Base-by-base conservation (phyloP, 139 green algal species). In the Chlamydomonas sp. region DNA sequence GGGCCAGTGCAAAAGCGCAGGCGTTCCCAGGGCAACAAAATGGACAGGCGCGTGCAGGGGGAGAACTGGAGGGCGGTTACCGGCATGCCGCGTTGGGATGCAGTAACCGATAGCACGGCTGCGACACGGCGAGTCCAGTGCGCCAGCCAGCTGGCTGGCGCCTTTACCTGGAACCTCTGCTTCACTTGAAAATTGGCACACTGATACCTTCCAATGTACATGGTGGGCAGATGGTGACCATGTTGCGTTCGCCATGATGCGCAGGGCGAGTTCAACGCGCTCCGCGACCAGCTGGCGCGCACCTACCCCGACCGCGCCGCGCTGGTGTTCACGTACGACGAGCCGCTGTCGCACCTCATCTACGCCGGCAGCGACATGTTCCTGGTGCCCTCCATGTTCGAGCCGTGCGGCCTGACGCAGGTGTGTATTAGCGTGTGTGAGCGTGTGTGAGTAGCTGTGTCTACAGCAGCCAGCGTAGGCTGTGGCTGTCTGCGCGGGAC, bases 371-470 rank as follows among this genome's bases (percentile, higher is more conserved):
- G 85, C 59, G 97, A 99, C 93, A 92, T 99, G 81, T 96, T 99
- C 86, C 87, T 99, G 68, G 98, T 99, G 78, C 98, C 98, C 9
- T 98, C 95, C 87, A 99, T 99, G 91, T 99, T 99, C 78, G 96
- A 98, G 89, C 96, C 96, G 0, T 98, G 96, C 86, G 96, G 96
- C 8, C 92, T 98, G 14, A 98, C 96, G 16, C 96, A 98, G 95
- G 96, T 99, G 92, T 15, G 77, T 9, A 63, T n/a, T 64, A 2
- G 49, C 49, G 0, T 63, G 63, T 59, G 63, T 1, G 16, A 18
- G 63, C 7, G 63, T 10, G n/a, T 9, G 59, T 49, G 61, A 8
- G 78, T 16, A 16, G 67, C 67, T 72, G 67, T 72, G 67, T 12
- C 12, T 12, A 12, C 67, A n/a, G 67, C 67, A 5, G 10, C 67